Evolutionary conservation across 78 protist species (phyloP).

Genomic region (Monocercomonoides exilis): DNA sequence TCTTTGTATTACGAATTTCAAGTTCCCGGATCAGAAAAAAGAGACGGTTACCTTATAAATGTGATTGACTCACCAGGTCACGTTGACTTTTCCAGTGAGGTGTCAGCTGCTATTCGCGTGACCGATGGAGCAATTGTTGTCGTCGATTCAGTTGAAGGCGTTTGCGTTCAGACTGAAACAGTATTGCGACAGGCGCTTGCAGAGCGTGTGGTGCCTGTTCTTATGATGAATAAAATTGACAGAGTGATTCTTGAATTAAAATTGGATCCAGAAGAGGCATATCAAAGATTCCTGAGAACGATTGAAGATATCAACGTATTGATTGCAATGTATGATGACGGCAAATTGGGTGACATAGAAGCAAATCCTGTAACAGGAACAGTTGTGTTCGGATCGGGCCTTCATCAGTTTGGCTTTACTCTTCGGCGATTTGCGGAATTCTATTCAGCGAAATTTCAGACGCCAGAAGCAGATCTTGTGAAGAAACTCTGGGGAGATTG

Average conservation of each 20-base stretch:
- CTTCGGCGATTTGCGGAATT: conserved; percentile 35
- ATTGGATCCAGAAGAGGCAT: conserved; percentile 81
- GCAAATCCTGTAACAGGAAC: conserved; percentile 82
- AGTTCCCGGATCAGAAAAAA: conserved; percentile 48
- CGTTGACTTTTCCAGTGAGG: conserved; percentile 58
- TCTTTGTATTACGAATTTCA: conserved; percentile 52
- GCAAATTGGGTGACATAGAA: conserved; percentile 78
- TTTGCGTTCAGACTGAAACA: conserved; percentile 98
- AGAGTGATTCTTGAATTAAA: conserved; percentile 75
- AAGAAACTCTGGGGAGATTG: conserved; percentile 96
- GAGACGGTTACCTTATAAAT: conserved; percentile 47
- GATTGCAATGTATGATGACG: conserved; percentile 61
- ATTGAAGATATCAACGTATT: conserved; percentile 75
- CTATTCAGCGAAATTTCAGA: conserved; percentile 60
- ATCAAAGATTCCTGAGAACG: conserved; percentile 57
- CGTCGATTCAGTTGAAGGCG: conserved; percentile 97
- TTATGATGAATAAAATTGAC: background rate
- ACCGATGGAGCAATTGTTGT: conserved; percentile 57
- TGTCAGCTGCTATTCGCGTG: conserved; percentile 9
- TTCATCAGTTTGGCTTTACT: conserved; percentile 69
- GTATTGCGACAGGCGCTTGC: conserved; percentile 95
- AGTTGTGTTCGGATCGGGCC: conserved; percentile 82
- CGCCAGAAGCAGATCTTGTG: conserved; percentile 60
- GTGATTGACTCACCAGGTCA: conserved; percentile 92
- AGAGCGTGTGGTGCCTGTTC: conserved; percentile 8